These are phyloP conservation scores for Termitomyces eurrhizus DNA, from an alignment of 768 basidiomycete species.

Conservation along the genomic window DNA sequence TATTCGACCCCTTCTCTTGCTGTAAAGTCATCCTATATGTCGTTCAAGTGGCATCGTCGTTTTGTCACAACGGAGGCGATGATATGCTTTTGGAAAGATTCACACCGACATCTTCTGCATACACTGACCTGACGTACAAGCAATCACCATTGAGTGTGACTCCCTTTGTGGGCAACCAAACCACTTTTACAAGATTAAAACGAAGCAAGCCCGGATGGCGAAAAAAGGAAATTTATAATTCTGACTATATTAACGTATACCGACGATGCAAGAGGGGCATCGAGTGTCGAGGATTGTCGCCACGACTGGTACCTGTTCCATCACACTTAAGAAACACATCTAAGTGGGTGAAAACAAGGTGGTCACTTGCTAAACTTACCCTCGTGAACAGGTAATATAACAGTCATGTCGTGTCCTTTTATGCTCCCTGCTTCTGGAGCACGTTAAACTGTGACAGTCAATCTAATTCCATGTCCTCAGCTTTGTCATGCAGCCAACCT, in stretches of 20 bases:
- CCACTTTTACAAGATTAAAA: no score
- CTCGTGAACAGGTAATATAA: conserved; percentile 1
- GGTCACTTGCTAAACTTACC: neutral
- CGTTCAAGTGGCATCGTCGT: no score
- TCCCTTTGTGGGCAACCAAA: no score
- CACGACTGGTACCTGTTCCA: conserved; percentile 2
- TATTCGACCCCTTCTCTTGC: no score
- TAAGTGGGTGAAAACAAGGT: neutral
- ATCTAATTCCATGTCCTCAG: neutral
- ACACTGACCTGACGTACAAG: no score
- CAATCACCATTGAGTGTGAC: no score
- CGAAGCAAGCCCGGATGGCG: no score
- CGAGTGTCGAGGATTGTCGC: neutral
- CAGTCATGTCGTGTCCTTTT: conserved; percentile 1
- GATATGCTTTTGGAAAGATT: no score
- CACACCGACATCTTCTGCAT: no score
- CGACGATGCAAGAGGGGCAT: conserved; percentile 3
- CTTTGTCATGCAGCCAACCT: no score
- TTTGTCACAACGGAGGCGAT: no score
- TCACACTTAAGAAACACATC: neutral
- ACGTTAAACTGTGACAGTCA: neutral
- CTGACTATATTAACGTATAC: neutral
- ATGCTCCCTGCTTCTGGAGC: neutral
- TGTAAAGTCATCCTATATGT: no score
- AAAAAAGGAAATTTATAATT: neutral